These are phyloP conservation scores for Colletotrichum liaoningense DNA, from an alignment of 2,329 filamentous ascomycete species.

Conservation along the genomic window DNA sequence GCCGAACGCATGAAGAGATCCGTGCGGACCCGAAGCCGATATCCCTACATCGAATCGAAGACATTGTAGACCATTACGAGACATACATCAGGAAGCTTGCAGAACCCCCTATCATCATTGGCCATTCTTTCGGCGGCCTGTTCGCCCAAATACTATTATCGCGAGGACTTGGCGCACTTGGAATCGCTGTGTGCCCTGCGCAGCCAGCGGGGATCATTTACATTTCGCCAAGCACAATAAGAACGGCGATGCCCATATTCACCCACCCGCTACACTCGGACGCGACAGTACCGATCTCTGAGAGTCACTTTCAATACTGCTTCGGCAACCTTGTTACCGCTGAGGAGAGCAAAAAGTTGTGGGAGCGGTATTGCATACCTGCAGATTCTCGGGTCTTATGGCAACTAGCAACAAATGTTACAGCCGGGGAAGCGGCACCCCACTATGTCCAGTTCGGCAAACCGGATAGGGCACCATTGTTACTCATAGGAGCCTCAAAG, in stretches of 20 bases:
- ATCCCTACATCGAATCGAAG: slow-evolving; percentile 34
- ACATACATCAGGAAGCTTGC: slow-evolving; percentile 36
- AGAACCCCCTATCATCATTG: slow-evolving; percentile 38
- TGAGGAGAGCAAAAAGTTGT: slow-evolving; percentile 34
- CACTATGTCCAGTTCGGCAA: slow-evolving; percentile 35
- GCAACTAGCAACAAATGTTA: slow-evolving; percentile 35
- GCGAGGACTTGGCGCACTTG: slow-evolving; percentile 33
- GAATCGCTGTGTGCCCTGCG: slow-evolving; percentile 37
- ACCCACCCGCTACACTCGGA: slow-evolving; percentile 36
- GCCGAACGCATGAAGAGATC: slow-evolving; percentile 37
- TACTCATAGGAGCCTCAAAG: slow-evolving; percentile 36
- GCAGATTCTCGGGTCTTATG: slow-evolving; percentile 38
- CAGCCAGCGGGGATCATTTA: slow-evolving; percentile 38
- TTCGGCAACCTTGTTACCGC: slow-evolving; percentile 38
- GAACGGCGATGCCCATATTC: slow-evolving; percentile 34
- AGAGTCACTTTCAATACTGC: slow-evolving; percentile 38
- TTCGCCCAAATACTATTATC: slow-evolving; percentile 39
- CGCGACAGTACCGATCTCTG: slow-evolving; percentile 35
- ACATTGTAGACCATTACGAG: slow-evolving; percentile 39
- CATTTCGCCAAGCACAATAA: slow-evolving; percentile 34
- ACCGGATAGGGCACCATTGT: slow-evolving; percentile 24
- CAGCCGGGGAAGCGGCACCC: slow-evolving; percentile 16
- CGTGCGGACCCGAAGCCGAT: slow-evolving; percentile 35
- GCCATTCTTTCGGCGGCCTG: slow-evolving; percentile 40
- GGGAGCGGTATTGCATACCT: slow-evolving; percentile 38